A percentile compares a stretch with the other conserved stretches of the same genome.
phyloP scores from a whole-genome alignment of 2,329 filamentous ascomycete species.

The Trichoderma sp. region DNA sequence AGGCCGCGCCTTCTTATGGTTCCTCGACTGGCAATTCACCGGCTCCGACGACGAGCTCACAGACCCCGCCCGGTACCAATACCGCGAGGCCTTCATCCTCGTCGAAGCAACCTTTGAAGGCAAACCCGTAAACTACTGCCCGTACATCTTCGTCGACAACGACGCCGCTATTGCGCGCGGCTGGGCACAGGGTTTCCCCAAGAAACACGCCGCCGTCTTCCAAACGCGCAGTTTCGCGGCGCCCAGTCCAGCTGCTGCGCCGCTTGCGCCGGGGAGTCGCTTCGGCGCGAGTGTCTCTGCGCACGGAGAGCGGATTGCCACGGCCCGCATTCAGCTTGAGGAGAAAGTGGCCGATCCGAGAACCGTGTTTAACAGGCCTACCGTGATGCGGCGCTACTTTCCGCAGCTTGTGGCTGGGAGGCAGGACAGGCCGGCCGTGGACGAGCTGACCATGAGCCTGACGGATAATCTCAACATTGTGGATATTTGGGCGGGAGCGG shows the following conservation, averaged over 20 bases:
- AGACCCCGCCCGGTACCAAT: neutral
- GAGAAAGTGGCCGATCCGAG: neutral
- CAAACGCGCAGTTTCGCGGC: neutral
- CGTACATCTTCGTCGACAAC: neutral
- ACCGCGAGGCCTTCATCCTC: neutral
- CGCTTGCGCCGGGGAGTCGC: neutral
- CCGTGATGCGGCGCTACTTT: neutral
- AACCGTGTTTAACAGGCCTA: neutral
- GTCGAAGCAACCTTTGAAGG: neutral
- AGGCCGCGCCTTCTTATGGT: neutral
- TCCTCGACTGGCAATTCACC: neutral
- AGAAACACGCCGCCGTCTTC: neutral
- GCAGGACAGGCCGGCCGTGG: neutral
- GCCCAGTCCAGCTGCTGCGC: too few species aligned
- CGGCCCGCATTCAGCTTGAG: neutral
- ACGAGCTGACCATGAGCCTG: neutral
- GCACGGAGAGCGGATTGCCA: neutral
- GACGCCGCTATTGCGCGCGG: neutral
- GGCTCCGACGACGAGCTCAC: neutral
- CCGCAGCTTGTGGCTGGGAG: neutral
- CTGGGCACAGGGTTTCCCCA: neutral
- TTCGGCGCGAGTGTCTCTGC: neutral
- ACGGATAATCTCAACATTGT: neutral
- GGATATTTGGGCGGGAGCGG: neutral
- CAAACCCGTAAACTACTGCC: neutral